phyloP scores from a whole-genome alignment of 305 asterid genomes.

The Salvia sclarea region DNA sequence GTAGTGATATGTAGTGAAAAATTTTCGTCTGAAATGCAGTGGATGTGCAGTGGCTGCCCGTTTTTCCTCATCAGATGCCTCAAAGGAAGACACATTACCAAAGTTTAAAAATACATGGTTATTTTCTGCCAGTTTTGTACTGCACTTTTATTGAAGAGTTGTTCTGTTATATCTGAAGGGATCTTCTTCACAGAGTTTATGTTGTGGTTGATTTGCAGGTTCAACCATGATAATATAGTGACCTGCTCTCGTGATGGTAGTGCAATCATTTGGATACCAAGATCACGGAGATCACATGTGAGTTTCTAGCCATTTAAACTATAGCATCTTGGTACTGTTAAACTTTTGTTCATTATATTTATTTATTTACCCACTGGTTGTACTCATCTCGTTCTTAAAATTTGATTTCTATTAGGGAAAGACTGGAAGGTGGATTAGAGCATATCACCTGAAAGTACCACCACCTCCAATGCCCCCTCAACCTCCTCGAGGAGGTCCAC shows the following conservation, averaged over 20 bases:
- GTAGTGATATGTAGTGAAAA: too few relatives aligned
- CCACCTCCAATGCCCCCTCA: constrained; percentile 99
- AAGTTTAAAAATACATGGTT: constrained; percentile 86
- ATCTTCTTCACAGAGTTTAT: constrained; percentile 5
- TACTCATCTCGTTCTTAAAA: constrained; percentile 26
- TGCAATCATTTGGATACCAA: constrained; percentile 98
- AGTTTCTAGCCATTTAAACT: constrained; percentile 35
- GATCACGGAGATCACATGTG: constrained; percentile 96
- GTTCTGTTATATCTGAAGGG: constrained; percentile 15
- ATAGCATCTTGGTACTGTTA: constrained; percentile 16
- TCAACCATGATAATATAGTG: constrained; percentile 92
- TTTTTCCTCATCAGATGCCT: constrained; percentile 55
- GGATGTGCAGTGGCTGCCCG: constrained; percentile 90
- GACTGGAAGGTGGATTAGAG: constrained; percentile 88
- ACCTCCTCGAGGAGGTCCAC: constrained; percentile 97
- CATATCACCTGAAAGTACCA: constrained; percentile 97
- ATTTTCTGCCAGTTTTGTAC: constrained; percentile 25
- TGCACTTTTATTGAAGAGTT: constrained; percentile 12
- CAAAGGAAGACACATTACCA: constrained; percentile 74
- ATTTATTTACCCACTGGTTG: constrained; percentile 23
- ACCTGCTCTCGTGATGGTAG: constrained; percentile 99
- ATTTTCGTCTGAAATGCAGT: constrained; percentile 52
- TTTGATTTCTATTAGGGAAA: constrained; percentile 62
- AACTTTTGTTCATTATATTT: constrained; percentile 4
- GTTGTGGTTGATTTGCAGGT: constrained; percentile 55